Evolutionary conservation across 208 protist species (phyloP).

Genomic region (Spironucleus salmonicida): DNA sequence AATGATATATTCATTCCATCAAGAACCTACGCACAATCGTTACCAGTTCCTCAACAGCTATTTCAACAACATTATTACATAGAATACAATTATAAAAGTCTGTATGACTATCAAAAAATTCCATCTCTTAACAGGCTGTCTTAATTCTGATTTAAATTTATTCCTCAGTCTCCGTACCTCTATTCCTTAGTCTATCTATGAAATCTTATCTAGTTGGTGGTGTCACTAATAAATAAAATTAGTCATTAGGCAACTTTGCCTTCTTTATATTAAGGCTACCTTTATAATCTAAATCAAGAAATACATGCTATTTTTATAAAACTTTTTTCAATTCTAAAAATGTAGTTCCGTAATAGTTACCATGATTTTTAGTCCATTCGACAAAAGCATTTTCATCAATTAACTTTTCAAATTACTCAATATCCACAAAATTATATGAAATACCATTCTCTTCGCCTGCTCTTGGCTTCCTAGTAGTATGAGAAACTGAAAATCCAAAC

Average conservation of each 20-base stretch:
- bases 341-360: conserved; percentile 72
- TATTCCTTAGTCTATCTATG: conserved; percentile 54
- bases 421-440: conserved; percentile 61
- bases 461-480: conserved; percentile 61
- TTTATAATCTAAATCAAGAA: conserved; percentile 58
- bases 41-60: conserved; percentile 40
- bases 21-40: no score
- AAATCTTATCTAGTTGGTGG: conserved; percentile 54
- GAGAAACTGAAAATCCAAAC: conserved; percentile 63
- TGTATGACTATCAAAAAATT: conserved; percentile 54
- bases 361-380: conserved; percentile 66
- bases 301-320: conserved; percentile 40
- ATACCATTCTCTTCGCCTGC: conserved; percentile 58
- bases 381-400: conserved; percentile 54
- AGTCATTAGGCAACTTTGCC: conserved; percentile 54
- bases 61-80: conserved; percentile 59
- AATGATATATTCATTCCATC: no score
- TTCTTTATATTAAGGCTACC: conserved; percentile 46
- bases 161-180: conserved; percentile 61
- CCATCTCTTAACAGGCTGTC: conserved; percentile 55
- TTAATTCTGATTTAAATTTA: conserved; percentile 53
- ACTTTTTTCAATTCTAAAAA: conserved; percentile 53
- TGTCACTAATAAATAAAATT: background rate
- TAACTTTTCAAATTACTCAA: conserved; percentile 50
- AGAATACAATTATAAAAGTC: conserved; percentile 55